phyloP scores from a whole-genome alignment of 345 rosid genomes.

The Dovyalis caffra region DNA sequence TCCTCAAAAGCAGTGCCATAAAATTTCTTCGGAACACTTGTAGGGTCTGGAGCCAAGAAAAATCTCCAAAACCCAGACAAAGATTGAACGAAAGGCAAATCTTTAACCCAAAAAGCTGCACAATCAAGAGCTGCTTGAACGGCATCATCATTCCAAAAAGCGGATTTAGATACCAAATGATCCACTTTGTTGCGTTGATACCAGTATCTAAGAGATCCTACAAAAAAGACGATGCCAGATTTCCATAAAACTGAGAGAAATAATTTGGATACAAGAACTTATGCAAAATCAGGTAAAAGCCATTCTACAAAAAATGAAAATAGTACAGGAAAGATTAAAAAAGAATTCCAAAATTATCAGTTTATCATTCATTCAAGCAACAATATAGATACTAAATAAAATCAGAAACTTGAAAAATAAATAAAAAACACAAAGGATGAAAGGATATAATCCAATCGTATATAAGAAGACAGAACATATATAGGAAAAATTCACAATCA shows the following conservation, averaged over 20 bases:
- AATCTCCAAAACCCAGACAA: slow-evolving; percentile 91
- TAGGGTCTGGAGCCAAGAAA: slow-evolving; percentile 67
- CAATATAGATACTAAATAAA: no score
- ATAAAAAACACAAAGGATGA: no score
- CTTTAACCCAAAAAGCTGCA: slow-evolving; percentile 80
- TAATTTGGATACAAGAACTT: neutral
- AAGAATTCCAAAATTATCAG: no score
- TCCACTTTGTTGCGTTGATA: slow-evolving; percentile 75
- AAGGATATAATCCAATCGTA: no score
- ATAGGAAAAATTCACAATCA: no score
- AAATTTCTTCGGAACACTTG: slow-evolving; percentile 56
- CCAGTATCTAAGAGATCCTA: slow-evolving; percentile 88
- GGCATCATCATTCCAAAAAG: slow-evolving; percentile 93
- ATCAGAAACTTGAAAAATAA: no score
- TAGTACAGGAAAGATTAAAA: neutral
- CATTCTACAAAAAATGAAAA: neutral
- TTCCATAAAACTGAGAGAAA: neutral
- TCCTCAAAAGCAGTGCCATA: slow-evolving; percentile 57
- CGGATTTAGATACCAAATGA: slow-evolving; percentile 52
- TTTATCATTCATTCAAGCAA: no score
- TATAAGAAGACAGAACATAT: no score
- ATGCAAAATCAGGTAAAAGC: neutral
- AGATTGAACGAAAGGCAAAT: slow-evolving; percentile 77
- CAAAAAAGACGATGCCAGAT: neutral
- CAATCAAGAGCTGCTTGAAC: slow-evolving; percentile 65